phyloP scores from a whole-genome alignment of 331 rosid genomes.

The Acacia pycnantha region DNA sequence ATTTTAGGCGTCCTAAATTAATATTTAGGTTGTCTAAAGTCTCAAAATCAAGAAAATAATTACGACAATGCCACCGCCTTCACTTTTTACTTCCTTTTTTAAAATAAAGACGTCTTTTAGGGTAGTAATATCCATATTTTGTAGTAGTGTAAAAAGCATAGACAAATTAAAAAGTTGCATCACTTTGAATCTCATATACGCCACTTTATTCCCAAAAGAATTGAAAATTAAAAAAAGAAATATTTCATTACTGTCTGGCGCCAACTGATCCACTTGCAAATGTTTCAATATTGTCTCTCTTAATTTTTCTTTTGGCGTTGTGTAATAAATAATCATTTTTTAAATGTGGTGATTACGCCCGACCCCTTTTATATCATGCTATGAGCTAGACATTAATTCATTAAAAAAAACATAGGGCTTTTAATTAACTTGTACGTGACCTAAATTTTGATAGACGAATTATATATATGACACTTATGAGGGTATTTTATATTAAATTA shows the following conservation, averaged over 20 bases:
- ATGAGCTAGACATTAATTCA: not conserved
- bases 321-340: not conserved
- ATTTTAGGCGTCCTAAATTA: no score
- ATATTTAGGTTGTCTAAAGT: no score
- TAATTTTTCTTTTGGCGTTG: not conserved
- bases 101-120: no score
- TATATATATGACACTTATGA: not conserved
- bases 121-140: no score
- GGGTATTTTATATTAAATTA: not conserved
- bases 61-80: no score
- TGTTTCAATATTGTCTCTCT: not conserved
- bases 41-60: no score
- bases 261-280: not conserved
- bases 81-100: no score
- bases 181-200: not conserved
- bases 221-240: not conserved
- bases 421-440: not conserved
- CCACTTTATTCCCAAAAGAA: not conserved
- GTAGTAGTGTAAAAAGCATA: not conserved
- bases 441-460: not conserved
- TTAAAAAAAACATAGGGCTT: not conserved
- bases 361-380: not conserved
- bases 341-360: not conserved
- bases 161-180: not conserved
- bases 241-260: not conserved